phyloP scores from a whole-genome alignment of 2,329 filamentous ascomycete species.

The Aureobasidium sp. region DNA sequence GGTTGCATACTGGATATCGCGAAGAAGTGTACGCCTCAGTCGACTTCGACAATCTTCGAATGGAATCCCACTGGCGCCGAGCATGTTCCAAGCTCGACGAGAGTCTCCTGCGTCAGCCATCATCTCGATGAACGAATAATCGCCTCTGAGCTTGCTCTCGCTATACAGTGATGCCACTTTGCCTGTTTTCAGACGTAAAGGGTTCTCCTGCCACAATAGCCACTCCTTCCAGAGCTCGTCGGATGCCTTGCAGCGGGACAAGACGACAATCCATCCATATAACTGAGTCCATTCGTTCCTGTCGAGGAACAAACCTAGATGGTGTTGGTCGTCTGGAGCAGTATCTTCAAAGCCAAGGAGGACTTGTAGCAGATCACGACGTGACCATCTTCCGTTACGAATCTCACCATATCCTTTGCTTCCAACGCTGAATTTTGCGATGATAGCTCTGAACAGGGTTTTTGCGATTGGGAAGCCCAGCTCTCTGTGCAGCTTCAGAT shows the following conservation, averaged over 20 bases:
- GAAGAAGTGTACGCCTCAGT: conserved; percentile 21
- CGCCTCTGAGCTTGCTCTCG: conserved; percentile 23
- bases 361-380: conserved; percentile 28
- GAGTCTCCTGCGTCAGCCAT: conserved; percentile 24
- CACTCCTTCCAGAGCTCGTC: conserved; percentile 28
- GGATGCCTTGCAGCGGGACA: conserved; percentile 25
- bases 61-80: conserved; percentile 20
- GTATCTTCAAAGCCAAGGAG: conserved; percentile 28
- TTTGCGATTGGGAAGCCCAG: conserved; percentile 18
- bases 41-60: conserved; percentile 20
- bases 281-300: conserved; percentile 26
- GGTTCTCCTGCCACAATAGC: conserved; percentile 23
- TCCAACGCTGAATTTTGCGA: conserved; percentile 32
- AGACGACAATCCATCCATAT: conserved; percentile 28
- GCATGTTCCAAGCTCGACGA: conserved; percentile 24
- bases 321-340: conserved; percentile 23
- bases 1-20: conserved; percentile 21
- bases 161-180: not conserved
- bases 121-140: conserved; percentile 30
- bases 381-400: conserved; percentile 29
- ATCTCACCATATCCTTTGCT: conserved; percentile 29
- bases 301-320: conserved; percentile 26
- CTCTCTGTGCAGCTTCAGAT: conserved; percentile 21
- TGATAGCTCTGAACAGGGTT: conserved; percentile 26
- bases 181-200: conserved; percentile 15